Evolutionary conservation across 129 eudicot species (phyloP).

Genomic region (Arctium lappa): DNA sequence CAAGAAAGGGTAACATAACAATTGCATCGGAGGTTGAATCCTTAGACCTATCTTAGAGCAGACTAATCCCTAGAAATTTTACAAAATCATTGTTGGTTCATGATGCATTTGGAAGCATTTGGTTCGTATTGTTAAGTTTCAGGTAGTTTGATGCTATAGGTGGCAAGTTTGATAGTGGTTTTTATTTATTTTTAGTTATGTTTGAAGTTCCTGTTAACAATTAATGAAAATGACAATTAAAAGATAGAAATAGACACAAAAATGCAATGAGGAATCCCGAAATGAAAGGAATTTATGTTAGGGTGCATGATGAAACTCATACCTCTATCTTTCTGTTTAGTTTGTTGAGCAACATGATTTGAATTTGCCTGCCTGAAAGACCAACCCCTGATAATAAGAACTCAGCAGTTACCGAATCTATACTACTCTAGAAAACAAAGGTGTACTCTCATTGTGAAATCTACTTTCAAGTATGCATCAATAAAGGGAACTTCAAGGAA

Average conservation of each 20-base stretch:
- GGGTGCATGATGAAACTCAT: no score
- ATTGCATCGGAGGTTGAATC: neutral
- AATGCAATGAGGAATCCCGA: neutral
- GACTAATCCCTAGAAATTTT: neutral
- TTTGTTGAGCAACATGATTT: neutral
- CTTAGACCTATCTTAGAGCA: neutral
- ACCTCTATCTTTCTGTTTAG: neutral
- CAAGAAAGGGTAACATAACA: no score
- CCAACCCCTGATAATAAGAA: neutral
- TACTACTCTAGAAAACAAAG: no score
- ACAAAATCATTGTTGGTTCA: neutral
- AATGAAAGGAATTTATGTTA: neutral
- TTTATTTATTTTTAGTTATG: no score
- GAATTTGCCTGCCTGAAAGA: neutral
- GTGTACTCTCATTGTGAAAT: no score
- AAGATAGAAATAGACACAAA: neutral
- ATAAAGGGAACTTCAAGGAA: no score
- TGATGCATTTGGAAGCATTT: no score
- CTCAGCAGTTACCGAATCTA: neutral
- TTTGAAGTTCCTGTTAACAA: no score
- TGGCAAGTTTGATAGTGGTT: neutral
- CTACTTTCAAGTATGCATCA: constrained; percentile 9
- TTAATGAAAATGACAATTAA: no score
- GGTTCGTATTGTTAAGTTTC: neutral
- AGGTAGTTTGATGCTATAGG: neutral